Base-by-base conservation (phyloP, 2,329 filamentous ascomycete genomes). In the Ceratocystis huliohia region DNA sequence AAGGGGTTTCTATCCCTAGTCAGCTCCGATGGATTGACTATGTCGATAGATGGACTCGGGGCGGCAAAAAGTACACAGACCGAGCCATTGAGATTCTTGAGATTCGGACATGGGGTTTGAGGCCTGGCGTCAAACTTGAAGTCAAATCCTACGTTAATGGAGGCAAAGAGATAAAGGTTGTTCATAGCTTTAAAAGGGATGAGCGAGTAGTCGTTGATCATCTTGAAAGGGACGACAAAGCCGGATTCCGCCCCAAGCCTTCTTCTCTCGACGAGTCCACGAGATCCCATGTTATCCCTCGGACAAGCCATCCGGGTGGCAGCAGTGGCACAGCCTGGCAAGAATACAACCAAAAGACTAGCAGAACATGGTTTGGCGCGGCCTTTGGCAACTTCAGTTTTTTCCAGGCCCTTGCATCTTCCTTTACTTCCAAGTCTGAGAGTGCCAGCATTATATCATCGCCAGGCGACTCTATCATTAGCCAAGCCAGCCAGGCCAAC, bases 1-100 rank as follows among this genome's bases (percentile, higher is more conserved):
- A 86, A 1, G 94, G 94, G 3, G 88, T 99, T 28, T 94, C 89
- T 44, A 99, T 99, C 61, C 91, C 92, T 0, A 96, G 91, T 70
- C 94, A 99, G 75, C 75, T 95, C 68, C 82, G 94, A 8, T 96
- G 89, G 83, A 81, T 99, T 20, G 81, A 82, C 37, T 99, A 99
- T 73, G 89, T 96, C 8, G 88, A 96, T 72, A 83, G 88, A 13
- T 96, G 93, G 93, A 83, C 89, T 1, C 76, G 84, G 65, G 77
- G 84, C 33, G 84, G 82, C 20, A 96, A 95, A 76, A 81, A 82
- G 65, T 99, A 97, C 72, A 78, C 90, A 6, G 93, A 97, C 72
- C 80, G 89, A 20, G 84, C 87, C 61, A 82, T 96, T 1, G 92
- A 97, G 75, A 85, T 97, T 50, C 74, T 92, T 10, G 93, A 97